phyloP scores from a whole-genome alignment of 2,329 filamentous ascomycete genomes.

The Penicillium hesseltinei region DNA sequence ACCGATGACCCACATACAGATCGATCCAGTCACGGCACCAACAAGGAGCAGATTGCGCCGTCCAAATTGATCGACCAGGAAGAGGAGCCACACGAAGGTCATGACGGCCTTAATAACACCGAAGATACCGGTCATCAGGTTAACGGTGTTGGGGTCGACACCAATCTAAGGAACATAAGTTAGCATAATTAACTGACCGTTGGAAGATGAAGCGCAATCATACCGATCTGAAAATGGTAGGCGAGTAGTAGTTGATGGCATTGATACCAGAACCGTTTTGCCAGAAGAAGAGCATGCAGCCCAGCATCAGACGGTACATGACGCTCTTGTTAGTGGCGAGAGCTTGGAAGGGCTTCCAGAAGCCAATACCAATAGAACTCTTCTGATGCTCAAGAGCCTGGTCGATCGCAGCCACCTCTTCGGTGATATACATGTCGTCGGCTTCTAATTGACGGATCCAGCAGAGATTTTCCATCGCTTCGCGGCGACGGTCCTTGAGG shows the following conservation, averaged over 20 bases:
- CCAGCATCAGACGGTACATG: slow-evolving; percentile 71
- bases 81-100: slow-evolving; percentile 67
- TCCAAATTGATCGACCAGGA: slow-evolving; percentile 64
- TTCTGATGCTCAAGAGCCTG: slow-evolving; percentile 64
- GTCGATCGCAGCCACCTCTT: slow-evolving; percentile 70
- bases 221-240: slow-evolving; percentile 59
- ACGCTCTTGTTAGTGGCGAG: slow-evolving; percentile 55
- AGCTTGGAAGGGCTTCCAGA: slow-evolving; percentile 68
- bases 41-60: slow-evolving; percentile 63
- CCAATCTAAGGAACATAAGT: slow-evolving; percentile 47
- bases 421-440: slow-evolving; percentile 61
- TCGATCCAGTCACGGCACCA: slow-evolving; percentile 59
- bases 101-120: slow-evolving; percentile 70
- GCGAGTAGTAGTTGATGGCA: slow-evolving; percentile 74
- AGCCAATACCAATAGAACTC: slow-evolving; percentile 63
- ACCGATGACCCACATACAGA: slow-evolving; percentile 36
- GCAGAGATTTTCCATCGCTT: slow-evolving; percentile 57
- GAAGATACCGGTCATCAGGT: slow-evolving; percentile 71
- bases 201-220: neutral
- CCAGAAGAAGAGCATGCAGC: slow-evolving; percentile 72
- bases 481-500: slow-evolving; percentile 64
- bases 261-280: slow-evolving; percentile 77
- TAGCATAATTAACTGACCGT: neutral
- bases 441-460: slow-evolving; percentile 43
- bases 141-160: slow-evolving; percentile 54